phyloP scores from a whole-genome alignment of 306 rosid genomes.

The Castanea sativa region DNA sequence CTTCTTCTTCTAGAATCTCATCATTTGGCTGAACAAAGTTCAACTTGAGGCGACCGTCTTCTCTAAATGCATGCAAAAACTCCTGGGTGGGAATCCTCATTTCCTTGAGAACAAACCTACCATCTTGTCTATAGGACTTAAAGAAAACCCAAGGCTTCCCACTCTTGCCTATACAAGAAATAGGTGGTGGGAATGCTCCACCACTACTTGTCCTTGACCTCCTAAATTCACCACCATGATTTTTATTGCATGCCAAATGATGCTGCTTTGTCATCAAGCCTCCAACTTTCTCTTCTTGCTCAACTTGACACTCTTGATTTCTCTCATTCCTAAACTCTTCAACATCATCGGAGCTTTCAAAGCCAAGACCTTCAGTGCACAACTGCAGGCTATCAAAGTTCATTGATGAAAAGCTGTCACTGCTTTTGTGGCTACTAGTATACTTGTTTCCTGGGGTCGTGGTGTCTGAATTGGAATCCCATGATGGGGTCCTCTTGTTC shows the following conservation, averaged over 20 bases:
- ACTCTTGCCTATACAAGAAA: constrained; percentile 63
- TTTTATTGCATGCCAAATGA: not conserved
- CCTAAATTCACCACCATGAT: constrained; percentile 37
- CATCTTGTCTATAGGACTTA: constrained; percentile 59
- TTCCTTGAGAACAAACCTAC: constrained; percentile 71
- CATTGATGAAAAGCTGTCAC: constrained; percentile 60
- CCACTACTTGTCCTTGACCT: constrained; percentile 46
- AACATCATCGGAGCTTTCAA: constrained; percentile 78
- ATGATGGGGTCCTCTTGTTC: constrained; percentile 13
- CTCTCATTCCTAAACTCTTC: constrained; percentile 49
- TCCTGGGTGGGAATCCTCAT: constrained; percentile 61
- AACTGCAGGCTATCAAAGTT: constrained; percentile 70
- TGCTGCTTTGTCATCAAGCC: constrained; percentile 18
- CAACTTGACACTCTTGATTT: constrained; percentile 18
- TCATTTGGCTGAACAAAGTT: constrained; percentile 55
- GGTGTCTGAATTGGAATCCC: constrained; percentile 18
- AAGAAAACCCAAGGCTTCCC: constrained; percentile 78
- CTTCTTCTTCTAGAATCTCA: constrained; percentile 28
- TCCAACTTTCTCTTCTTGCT: constrained; percentile 21
- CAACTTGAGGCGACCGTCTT: constrained; percentile 74
- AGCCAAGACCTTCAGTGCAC: constrained; percentile 98
- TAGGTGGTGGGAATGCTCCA: constrained; percentile 80
- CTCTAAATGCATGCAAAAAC: constrained; percentile 73
- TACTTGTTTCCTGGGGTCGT: constrained; percentile 7
- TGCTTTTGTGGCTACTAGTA: constrained; percentile 36